These are phyloP conservation scores for Ceratobasidium sp. DNA, from an alignment of 1,284 basidiomycete species.

Conservation along the genomic window DNA sequence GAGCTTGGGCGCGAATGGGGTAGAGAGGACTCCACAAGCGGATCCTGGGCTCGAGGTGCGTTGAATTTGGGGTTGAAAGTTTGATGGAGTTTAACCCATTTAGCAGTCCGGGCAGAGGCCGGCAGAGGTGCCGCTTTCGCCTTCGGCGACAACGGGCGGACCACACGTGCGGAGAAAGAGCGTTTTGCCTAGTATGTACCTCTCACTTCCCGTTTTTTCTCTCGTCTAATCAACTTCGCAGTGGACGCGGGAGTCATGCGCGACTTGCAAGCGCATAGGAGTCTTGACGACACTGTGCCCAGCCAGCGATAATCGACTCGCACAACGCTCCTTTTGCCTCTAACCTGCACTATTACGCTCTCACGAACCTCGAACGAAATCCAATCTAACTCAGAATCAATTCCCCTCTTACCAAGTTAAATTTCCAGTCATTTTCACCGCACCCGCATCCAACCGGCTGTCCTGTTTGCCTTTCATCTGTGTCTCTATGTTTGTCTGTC, in stretches of 20 bases:
- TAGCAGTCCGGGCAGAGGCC: constrained; percentile 24
- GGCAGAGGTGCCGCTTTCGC: constrained; percentile 27
- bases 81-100: constrained; percentile 11
- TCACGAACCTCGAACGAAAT: constrained; percentile 44
- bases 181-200: constrained; percentile 79
- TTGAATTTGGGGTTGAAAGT: constrained; percentile 55
- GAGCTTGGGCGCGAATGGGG: constrained; percentile 80
- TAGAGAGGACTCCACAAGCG: constrained; percentile 89
- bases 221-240: constrained; percentile 58
- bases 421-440: constrained; percentile 15
- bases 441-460: neutral
- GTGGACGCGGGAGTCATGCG: constrained; percentile 90
- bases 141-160: constrained; percentile 36
- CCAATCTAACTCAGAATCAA: constrained; percentile 12
- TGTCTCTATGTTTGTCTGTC: constrained; percentile 8
- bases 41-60: constrained; percentile 89
- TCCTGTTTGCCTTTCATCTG: constrained; percentile 4
- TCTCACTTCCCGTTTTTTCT: constrained; percentile 33
- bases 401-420: neutral
- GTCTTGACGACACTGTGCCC: constrained; percentile 66
- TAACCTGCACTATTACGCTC: constrained; percentile 13
- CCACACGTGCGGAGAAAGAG: constrained; percentile 87
- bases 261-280: constrained; percentile 88
- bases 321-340: neutral
- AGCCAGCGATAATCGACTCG: constrained; percentile 32